These are phyloP conservation scores for Hypholoma sublateritium DNA, from an alignment of 768 basidiomycete species.

Conservation along the genomic window DNA sequence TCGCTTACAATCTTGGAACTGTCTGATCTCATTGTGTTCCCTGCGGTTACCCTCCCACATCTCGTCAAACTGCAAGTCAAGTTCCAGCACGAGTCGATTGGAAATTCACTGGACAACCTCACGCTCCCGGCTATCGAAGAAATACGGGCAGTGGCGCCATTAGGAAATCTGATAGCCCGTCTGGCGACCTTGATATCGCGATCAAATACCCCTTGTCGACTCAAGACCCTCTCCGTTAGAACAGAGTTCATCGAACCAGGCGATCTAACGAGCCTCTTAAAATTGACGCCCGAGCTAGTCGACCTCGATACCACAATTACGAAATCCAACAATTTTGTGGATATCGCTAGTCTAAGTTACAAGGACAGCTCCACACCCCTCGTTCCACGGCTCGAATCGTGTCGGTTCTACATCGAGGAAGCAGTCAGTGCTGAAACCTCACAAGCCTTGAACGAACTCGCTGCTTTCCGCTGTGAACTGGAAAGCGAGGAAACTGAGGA, in stretches of 20 bases:
- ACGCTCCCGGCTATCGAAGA: constrained; percentile 22
- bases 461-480: constrained; percentile 8
- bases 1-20: constrained; percentile 22
- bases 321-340: constrained; percentile 2
- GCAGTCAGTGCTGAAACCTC: neutral
- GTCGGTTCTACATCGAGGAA: constrained; percentile 10
- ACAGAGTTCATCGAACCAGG: constrained; percentile 10
- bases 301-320: constrained; percentile 17
- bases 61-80: constrained; percentile 20
- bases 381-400: constrained; percentile 11
- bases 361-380: neutral
- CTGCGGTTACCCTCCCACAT: constrained; percentile 16
- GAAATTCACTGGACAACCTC: constrained; percentile 16
- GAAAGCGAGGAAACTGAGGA: neutral
- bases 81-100: constrained; percentile 16
- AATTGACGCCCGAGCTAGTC: constrained; percentile 13
- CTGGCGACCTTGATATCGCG: constrained; percentile 16
- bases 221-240: constrained; percentile 18
- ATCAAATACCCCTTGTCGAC: constrained; percentile 5
- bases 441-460: constrained; percentile 10
- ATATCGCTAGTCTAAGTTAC: constrained; percentile 8
- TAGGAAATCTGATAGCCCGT: constrained; percentile 14
- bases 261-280: constrained; percentile 14
- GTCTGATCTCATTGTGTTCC: constrained; percentile 14
- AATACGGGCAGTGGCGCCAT: constrained; percentile 12